Evolutionary conservation across 2,329 filamentous ascomycete species (phyloP).

Genomic region (Penicillium olsonii): DNA sequence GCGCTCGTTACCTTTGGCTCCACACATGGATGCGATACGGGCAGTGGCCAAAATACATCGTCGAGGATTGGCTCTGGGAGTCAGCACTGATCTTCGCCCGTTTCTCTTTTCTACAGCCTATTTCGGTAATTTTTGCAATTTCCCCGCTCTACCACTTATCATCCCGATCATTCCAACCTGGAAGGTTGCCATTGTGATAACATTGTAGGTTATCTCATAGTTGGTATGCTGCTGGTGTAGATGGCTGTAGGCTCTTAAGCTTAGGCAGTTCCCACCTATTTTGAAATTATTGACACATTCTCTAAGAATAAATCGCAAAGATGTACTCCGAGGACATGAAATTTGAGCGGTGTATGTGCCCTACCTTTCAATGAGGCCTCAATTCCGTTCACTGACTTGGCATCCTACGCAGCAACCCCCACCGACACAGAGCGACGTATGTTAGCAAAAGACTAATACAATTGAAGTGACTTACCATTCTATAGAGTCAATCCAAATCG

Average conservation of each 20-base stretch:
- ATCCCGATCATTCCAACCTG: background rate
- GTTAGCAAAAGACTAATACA: background rate
- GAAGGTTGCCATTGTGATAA: background rate
- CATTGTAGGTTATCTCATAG: background rate
- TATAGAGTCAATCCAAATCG: background rate
- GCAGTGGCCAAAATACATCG: background rate
- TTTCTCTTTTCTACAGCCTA: background rate
- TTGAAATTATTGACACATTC: background rate
- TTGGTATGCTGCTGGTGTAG: background rate
- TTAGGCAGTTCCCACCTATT: background rate
- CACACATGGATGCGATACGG: background rate
- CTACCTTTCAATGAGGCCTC: background rate
- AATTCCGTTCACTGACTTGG: background rate
- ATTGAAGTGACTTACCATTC: background rate
- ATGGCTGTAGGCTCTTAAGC: background rate
- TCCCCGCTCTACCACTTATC: background rate
- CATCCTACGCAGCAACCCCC: background rate
- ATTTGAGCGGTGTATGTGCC: background rate
- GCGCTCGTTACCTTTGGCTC: background rate
- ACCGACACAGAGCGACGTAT: background rate
- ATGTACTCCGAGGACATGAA: background rate
- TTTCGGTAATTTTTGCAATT: background rate
- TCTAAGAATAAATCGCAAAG: background rate
- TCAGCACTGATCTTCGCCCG: background rate
- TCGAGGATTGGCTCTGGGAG: background rate